phyloP scores from a whole-genome alignment of 163 green algal species.

The Scenedesmus sp. region DNA sequence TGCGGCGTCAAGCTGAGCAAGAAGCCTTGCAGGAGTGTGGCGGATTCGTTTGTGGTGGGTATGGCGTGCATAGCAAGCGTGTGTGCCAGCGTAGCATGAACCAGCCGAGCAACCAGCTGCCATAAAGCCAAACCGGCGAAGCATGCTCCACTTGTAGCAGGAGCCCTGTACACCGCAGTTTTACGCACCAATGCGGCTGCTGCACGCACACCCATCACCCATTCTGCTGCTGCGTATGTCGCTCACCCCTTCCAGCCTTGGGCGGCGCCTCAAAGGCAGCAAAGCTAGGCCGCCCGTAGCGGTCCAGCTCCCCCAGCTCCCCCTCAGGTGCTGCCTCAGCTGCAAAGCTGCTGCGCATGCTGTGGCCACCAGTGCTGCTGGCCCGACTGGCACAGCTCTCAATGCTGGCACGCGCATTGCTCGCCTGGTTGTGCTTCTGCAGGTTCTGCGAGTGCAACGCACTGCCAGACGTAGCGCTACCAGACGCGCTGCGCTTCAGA shows the following conservation, averaged over 20 bases:
- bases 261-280: constrained; percentile 35
- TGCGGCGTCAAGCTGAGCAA: too few species aligned
- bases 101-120: too few species aligned
- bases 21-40: too few species aligned
- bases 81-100: too few species aligned
- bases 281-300: constrained; percentile 51
- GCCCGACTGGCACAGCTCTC: constrained; percentile 12
- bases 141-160: too few species aligned
- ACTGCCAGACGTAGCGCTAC: neutral
- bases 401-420: neutral
- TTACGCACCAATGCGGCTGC: too few species aligned
- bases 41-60: too few species aligned
- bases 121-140: too few species aligned
- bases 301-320: neutral
- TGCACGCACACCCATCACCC: neutral
- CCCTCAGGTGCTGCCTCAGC: neutral
- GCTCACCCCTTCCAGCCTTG: neutral
- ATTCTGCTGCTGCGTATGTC: neutral
- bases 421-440: neutral
- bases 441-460: neutral
- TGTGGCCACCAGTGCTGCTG: neutral
- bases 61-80: too few species aligned
- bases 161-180: too few species aligned
- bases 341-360: constrained; percentile 49
- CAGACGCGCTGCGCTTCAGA: neutral